Conservation (phyloP, 306 rosid genomes). For the Trifolium repens region DNA sequence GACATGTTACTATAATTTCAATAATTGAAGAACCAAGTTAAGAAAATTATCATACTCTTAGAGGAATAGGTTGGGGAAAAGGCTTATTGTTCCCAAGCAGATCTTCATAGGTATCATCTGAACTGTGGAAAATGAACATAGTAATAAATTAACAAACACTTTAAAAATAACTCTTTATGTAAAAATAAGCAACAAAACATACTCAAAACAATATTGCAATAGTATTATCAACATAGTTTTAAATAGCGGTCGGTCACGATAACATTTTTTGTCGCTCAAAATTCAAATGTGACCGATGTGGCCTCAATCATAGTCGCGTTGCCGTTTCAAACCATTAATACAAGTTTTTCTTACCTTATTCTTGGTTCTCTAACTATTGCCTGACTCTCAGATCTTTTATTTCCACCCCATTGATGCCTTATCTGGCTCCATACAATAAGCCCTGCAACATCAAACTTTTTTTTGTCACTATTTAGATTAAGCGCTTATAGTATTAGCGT, state of each 20-base stretch:
- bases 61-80: conserved; percentile 69
- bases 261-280: background rate
- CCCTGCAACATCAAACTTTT: conserved; percentile 61
- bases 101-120: conserved; percentile 68
- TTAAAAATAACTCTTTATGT: background rate
- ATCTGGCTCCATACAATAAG: conserved; percentile 76
- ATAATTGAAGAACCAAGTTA: background rate
- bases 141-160: conserved; percentile 20
- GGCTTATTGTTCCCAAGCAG: conserved; percentile 73
- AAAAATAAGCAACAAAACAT: background rate
- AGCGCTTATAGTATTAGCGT: background rate
- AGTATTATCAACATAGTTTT: background rate
- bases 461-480: conserved; percentile 1
- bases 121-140: conserved; percentile 56
- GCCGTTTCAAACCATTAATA: background rate
- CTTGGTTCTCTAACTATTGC: conserved; percentile 53
- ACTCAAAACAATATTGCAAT: background rate
- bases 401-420: conserved; percentile 82
- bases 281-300: background rate
- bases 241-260: background rate
- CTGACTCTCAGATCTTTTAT: conserved; percentile 44
- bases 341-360: conserved; percentile 61
- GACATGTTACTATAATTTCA: background rate
- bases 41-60: conserved; percentile 61
- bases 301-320: background rate